Evolutionary conservation across 1,284 basidiomycete species (phyloP).

Genomic region (Vanrija humicola): DNA sequence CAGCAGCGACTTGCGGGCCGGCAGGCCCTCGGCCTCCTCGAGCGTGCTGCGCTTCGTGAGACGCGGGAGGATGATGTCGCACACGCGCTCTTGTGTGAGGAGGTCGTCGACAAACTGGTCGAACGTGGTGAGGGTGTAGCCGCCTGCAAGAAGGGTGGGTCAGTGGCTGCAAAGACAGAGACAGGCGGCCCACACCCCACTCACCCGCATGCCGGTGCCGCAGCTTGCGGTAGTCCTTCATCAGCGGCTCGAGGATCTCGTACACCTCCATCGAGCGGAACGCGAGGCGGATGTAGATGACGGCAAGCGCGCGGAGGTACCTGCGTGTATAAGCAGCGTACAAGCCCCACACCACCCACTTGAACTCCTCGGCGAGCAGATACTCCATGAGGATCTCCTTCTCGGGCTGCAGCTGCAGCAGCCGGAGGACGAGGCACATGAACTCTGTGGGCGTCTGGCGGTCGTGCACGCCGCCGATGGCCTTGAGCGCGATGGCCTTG

Average conservation of each 20-base stretch:
- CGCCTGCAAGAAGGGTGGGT: slow-evolving; percentile 53
- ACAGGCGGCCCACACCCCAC: slow-evolving; percentile 30
- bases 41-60: slow-evolving; percentile 78
- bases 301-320: slow-evolving; percentile 88
- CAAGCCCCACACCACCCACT: slow-evolving; percentile 61
- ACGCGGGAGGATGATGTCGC: slow-evolving; percentile 92
- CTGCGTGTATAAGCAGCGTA: slow-evolving; percentile 49
- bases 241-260: slow-evolving; percentile 84
- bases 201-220: slow-evolving; percentile 73
- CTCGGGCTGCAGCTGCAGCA: slow-evolving; percentile 95
- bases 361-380: slow-evolving; percentile 92
- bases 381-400: slow-evolving; percentile 95
- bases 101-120: slow-evolving; percentile 89
- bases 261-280: slow-evolving; percentile 87
- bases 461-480: slow-evolving; percentile 83
- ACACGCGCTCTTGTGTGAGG: slow-evolving; percentile 83
- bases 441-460: slow-evolving; percentile 91
- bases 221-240: slow-evolving; percentile 90
- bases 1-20: slow-evolving; percentile 71
- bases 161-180: not conserved
- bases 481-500: slow-evolving; percentile 75
- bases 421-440: slow-evolving; percentile 83
- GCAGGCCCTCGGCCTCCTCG: slow-evolving; percentile 86
- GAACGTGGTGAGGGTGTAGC: slow-evolving; percentile 78
- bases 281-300: slow-evolving; percentile 91